Evolutionary conservation across 176 grass and related monocot species (phyloP), one percentile per base, ranked within the genome.

Genomic region (Oryza glumipatula): DNA sequence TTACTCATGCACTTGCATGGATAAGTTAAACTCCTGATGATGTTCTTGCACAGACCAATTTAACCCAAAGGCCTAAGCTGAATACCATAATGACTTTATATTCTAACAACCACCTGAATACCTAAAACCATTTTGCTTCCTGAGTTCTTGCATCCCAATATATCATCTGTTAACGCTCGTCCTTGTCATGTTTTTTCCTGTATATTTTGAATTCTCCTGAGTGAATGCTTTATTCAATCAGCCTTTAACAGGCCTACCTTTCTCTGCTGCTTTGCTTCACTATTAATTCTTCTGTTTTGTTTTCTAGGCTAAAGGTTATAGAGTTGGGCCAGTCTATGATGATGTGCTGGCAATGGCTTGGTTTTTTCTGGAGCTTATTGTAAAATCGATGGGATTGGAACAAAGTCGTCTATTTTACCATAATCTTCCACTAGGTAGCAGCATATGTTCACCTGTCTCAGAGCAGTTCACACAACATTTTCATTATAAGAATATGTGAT

Each of bases 241-340:
- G 22, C 13, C 75, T 82, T 86, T 63, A 70, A 51, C 70, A 76
- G 16, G 65, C 43, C 33, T 74, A 54, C 83, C 72, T 87, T 11
- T 75, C 73, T 64, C 19, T 79, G 38, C 52, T 64, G 47, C 73
- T 67, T 46, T 84, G 22, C 46, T 85, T 90, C 65, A 89, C 51
- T 56, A 5, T 79, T 26, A 61, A 49, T 35, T 66, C 17, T 84
- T 84, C 6, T 63, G 19, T 58, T 21, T 61, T 86, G 65, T n/a
- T 38, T 90, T 76, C 13, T 87, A 99, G 97, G 97, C 97, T 30
- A 99, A 99, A 96, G 97, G 97, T 43, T 99, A 99, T 89, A 91
- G 97, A 84, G 97, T 99, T 81, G 97, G 97, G n/a, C 97, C 97
- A n/a, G 97, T 99, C 74, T 99, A 99, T 86, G 97, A 99, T 91